Evolutionary conservation across 1,139 yeast species (phyloP).

Genomic region (Candida sojae): DNA sequence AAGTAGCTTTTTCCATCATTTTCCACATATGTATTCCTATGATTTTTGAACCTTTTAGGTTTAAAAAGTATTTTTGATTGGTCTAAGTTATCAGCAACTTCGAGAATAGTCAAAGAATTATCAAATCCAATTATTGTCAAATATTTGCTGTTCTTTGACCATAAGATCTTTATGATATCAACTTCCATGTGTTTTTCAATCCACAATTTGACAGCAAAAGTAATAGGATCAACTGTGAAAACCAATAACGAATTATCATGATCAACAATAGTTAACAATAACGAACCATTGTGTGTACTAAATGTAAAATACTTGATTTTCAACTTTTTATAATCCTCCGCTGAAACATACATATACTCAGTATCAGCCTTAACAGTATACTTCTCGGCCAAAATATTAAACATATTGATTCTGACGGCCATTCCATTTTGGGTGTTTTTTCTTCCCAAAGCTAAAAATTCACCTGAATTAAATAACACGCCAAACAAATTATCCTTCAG

Average conservation of each 20-base stretch:
- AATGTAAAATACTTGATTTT: conserved; percentile 34
- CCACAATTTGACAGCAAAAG: conserved; percentile 6
- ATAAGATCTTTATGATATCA: conserved; percentile 9
- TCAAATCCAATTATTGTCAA: conserved; percentile 10
- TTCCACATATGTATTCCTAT: conserved; percentile 7
- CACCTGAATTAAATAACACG: conserved; percentile 42
- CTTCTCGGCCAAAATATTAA: conserved; percentile 27
- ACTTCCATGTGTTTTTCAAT: conserved; percentile 3
- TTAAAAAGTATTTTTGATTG: neutral
- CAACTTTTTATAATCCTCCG: conserved; percentile 23
- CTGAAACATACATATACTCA: conserved; percentile 19
- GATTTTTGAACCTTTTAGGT: conserved; percentile 9
- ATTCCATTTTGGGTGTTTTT: conserved; percentile 16
- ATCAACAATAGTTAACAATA: conserved; percentile 12
- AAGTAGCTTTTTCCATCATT: conserved; percentile 1
- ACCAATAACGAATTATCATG: conserved; percentile 20
- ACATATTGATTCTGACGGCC: conserved; percentile 25
- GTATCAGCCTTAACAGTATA: conserved; percentile 16
- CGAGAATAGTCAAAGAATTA: conserved; percentile 8
- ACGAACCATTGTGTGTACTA: conserved; percentile 12
- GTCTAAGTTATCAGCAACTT: conserved; percentile 6
- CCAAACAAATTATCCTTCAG: conserved; percentile 35
- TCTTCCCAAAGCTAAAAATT: conserved; percentile 34
- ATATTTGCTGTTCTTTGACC: conserved; percentile 14
- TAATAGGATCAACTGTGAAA: conserved; percentile 19